phyloP scores from a whole-genome alignment of 768 basidiomycete species.

The Lanmaoa rubissima region DNA sequence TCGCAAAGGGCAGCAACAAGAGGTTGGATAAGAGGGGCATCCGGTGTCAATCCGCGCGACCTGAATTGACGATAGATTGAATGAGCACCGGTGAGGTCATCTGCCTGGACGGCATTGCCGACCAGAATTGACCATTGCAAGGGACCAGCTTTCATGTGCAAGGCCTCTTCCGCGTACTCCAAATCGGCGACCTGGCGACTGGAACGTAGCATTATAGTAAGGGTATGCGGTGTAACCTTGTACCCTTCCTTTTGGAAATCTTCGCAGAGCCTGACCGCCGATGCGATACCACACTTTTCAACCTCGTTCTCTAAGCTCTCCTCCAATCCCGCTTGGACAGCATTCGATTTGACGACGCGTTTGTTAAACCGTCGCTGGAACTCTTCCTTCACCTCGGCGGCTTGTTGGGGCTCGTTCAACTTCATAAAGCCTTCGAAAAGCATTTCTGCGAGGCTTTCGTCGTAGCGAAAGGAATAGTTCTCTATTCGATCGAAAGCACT shows the following conservation, averaged over 20 bases:
- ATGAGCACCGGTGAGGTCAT: conserved; percentile 41
- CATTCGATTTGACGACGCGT: conserved; percentile 26
- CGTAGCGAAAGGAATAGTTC: conserved; percentile 41
- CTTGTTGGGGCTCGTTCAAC: conserved; percentile 36
- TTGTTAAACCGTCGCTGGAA: conserved; percentile 37
- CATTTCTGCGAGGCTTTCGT: conserved; percentile 39
- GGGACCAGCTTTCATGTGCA: conserved; percentile 40
- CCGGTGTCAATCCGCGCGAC: conserved; percentile 43
- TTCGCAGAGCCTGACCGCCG: conserved; percentile 37
- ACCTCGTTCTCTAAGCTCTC: conserved; percentile 30
- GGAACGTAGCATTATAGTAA: conserved; percentile 43
- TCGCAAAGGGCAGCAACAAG: conserved; percentile 52
- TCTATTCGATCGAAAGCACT: conserved; percentile 49
- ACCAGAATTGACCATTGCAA: conserved; percentile 58
- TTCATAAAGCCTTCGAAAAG: conserved; percentile 46
- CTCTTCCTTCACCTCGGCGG: conserved; percentile 36
- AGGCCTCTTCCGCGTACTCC: conserved; percentile 38
- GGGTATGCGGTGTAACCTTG: conserved; percentile 28
- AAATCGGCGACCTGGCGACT: conserved; percentile 44
- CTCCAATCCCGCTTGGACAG: conserved; percentile 30
- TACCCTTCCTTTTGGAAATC: conserved; percentile 34
- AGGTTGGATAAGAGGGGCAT: conserved; percentile 51
- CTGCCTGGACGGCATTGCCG: conserved; percentile 43
- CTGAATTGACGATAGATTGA: conserved; percentile 49
- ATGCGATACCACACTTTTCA: conserved; percentile 33